A percentile compares a stretch with the other conserved stretches of the same genome.
phyloP scores from a whole-genome alignment of 169 alveolate genomes.

The Theileria orientalis region DNA sequence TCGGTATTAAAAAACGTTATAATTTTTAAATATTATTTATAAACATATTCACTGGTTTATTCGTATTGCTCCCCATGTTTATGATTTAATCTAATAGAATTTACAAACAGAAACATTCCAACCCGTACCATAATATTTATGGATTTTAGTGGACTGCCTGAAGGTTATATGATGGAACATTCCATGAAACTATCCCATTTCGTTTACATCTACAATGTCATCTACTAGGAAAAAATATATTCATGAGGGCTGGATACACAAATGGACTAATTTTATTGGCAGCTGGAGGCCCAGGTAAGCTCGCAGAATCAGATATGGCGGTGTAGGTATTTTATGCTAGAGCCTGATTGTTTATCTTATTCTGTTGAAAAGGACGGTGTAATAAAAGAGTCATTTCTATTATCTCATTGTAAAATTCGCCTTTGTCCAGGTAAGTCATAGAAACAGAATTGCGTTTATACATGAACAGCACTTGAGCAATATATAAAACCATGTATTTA shows the following conservation, averaged over 20 bases:
- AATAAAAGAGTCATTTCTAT: conserved; percentile 71
- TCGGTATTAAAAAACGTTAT: too few relatives aligned
- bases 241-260: conserved; percentile 84
- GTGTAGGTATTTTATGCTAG: conserved; percentile 74
- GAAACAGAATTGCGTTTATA: not conserved
- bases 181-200: not conserved
- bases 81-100: too few relatives aligned
- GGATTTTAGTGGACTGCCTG: not conserved
- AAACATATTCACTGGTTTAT: too few relatives aligned
- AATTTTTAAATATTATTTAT: too few relatives aligned
- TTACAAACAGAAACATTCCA: not conserved
- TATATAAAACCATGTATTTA: too few relatives aligned
- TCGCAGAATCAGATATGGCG: not conserved
- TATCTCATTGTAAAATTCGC: conserved; percentile 73
- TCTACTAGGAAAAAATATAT: conserved; percentile 64
- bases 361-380: conserved; percentile 75
- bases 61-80: not conserved
- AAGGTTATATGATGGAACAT: conserved; percentile 3
- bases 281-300: conserved; percentile 80
- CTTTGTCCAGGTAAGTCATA: conserved; percentile 64
- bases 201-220: conserved; percentile 36
- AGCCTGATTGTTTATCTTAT: conserved; percentile 75
- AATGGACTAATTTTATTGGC: conserved; percentile 84
- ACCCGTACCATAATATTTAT: not conserved
- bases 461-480: too few relatives aligned